Percentiles rank a stretch among this genome's conserved stretches.
Conservation (phyloP, 1,139 yeast species). For the Suhomyces anneliseae region DNA sequence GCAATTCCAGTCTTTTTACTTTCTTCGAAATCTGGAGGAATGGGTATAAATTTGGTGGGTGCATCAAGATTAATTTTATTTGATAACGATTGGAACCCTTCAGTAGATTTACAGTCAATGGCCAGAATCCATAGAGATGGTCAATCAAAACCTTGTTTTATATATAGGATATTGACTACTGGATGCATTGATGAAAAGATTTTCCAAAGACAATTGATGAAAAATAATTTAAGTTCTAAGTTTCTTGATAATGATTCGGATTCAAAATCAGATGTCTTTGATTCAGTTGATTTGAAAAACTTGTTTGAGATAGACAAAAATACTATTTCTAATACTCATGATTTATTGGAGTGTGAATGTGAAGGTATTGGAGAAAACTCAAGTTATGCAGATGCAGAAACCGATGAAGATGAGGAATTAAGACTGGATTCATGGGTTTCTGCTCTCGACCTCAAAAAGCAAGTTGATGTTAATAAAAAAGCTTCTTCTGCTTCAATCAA, state of each 20-base stretch:
- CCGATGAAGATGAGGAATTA: constrained; percentile 13
- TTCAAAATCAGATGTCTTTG: constrained; percentile 49
- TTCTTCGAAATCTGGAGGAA: constrained; percentile 93
- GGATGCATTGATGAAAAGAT: constrained; percentile 96
- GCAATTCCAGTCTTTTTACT: constrained; percentile 66
- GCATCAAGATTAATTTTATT: constrained; percentile 82
- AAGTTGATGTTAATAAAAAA: constrained; percentile 27
- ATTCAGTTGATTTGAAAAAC: constrained; percentile 66
- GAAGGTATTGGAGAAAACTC: constrained; percentile 42
- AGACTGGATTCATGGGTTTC: constrained; percentile 43
- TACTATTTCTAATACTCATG: constrained; percentile 77
- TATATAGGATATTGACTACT: constrained; percentile 79
- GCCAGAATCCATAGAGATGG: constrained; percentile 96
- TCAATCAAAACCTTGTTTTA: constrained; percentile 72
- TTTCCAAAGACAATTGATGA: constrained; percentile 89
- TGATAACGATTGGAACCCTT: constrained; percentile 95
- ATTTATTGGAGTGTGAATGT: constrained; percentile 74
- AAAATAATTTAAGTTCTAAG: constrained; percentile 74
- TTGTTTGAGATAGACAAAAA: constrained; percentile 60
- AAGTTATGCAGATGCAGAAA: constrained; percentile 20
- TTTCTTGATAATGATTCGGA: constrained; percentile 59
- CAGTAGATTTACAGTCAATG: constrained; percentile 92
- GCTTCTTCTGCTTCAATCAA: constrained; percentile 44
- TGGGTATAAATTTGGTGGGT: constrained; percentile 86
- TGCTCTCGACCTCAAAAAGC: constrained; percentile 49